Base-by-base conservation (phyloP, 495 filamentous ascomycete genomes). In the Gamarada debralockiae region DNA sequence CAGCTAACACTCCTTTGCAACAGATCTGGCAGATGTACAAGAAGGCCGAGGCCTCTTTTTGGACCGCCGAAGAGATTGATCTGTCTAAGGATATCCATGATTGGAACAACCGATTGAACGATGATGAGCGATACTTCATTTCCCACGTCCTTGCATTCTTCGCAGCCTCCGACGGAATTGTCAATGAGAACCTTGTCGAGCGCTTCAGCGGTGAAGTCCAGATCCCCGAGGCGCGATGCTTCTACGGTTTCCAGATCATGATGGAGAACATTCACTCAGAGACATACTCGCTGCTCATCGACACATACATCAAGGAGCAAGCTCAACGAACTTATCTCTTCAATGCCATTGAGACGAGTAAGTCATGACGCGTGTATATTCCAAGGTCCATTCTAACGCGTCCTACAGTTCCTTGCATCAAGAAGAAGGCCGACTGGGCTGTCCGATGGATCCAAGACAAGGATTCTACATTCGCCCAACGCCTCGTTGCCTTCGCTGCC, bases 1-100 rank as follows among this genome's bases (percentile, higher is more conserved):
- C 60, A 61, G 57, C 52, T 57, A 34, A 64, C 46, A 66, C 53
- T 52, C 48, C 41, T 31, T 41, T 43, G 9, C 49, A 24, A 66
- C 62, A 92, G 93, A 92, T 98, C 74, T 98, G 93, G 93, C 95
- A 97, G 72, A 97, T 98, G 92, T 98, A 98, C 82, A 98, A 98
- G 86, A 97, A 98, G 76, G 95, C 95, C 61, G 92, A 97, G 72
- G 93, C 93, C 21, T 97, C 95, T 33, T 98, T 98, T 83, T 98
- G 93, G 93, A 97, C 95, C 48, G 93, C 93, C 50, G 93, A 98
- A 69, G 93, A 98, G 76, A 97, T 98, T 56, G 93, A 98, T 76
- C 83, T 98, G 23, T 96, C 92, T 62, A 97, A 98, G 77, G 93
- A 98, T 70, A 79, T 96, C 21, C 89, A 96, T 77, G 95, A 98